Conservation (phyloP, 495 filamentous ascomycete genomes). For the Haplographium delicatum region DNA sequence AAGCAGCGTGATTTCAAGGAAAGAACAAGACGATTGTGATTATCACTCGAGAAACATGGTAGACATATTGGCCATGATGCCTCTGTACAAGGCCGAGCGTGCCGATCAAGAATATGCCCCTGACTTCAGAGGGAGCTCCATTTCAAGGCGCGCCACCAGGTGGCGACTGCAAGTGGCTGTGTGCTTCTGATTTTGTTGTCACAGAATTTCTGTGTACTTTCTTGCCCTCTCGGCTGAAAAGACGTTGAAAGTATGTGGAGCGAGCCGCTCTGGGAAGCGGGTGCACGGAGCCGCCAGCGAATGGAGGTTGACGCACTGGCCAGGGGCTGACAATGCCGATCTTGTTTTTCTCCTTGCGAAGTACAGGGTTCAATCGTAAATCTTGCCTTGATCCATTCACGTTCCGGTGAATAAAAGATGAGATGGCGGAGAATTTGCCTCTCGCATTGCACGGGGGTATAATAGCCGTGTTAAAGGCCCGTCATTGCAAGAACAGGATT, state of each 20-base stretch:
- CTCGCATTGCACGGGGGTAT: neutral
- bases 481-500: neutral
- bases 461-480: neutral
- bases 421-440: constrained; percentile 1
- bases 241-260: neutral
- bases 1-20: neutral
- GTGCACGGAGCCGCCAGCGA: neutral
- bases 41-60: neutral
- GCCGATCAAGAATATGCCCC: neutral
- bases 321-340: neutral
- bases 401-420: too few species aligned
- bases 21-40: neutral
- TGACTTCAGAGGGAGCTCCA: neutral
- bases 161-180: constrained; percentile 7
- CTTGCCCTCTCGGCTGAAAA: neutral
- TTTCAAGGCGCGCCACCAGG: neutral
- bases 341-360: neutral
- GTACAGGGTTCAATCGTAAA: neutral
- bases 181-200: neutral
- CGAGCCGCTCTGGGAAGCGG: neutral
- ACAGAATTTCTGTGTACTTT: too few species aligned
- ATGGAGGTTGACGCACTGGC: neutral
- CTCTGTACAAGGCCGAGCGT: neutral
- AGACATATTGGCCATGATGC: neutral
- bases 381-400: neutral